These are phyloP conservation scores for Blastobotrys mokoenaii DNA, from an alignment of 805 yeast species.

Conservation along the genomic window DNA sequence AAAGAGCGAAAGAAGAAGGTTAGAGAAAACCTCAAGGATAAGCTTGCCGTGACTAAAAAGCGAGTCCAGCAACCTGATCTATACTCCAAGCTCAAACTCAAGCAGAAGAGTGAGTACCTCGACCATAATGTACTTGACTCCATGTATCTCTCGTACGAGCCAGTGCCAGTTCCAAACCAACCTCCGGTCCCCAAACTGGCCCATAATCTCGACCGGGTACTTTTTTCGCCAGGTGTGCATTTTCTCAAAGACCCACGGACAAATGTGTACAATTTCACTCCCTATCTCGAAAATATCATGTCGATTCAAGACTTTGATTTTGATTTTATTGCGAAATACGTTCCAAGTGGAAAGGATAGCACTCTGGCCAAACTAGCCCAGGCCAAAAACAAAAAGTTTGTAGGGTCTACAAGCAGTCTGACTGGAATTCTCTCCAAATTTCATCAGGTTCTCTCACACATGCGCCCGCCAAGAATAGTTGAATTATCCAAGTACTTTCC, in stretches of 20 bases:
- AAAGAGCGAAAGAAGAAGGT: too few species aligned
- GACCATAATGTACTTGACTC: constrained; percentile 2
- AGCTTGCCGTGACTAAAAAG: too few species aligned
- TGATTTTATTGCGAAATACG: constrained; percentile 45
- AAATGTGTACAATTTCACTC: constrained; percentile 59
- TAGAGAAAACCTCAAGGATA: too few species aligned
- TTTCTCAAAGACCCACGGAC: constrained; percentile 72
- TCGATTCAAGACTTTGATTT: constrained; percentile 61
- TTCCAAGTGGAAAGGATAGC: constrained; percentile 60
- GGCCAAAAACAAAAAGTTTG: constrained; percentile 33
- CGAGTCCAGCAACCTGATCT: neutral
- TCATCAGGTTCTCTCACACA: constrained; percentile 61
- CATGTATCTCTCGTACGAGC: constrained; percentile 7
- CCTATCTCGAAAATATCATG: constrained; percentile 49
- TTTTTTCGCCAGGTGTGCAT: constrained; percentile 78
- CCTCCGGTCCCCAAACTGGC: constrained; percentile 46
- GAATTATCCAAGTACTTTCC: constrained; percentile 40
- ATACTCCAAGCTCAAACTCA: neutral
- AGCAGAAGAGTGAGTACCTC: neutral
- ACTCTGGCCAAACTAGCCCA: constrained; percentile 42
- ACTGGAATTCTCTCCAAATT: constrained; percentile 67
- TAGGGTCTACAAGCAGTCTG: constrained; percentile 84
- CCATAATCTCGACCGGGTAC: constrained; percentile 59
- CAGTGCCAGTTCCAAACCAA: constrained; percentile 17
- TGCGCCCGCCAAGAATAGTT: constrained; percentile 41